Base-by-base conservation (phyloP, 108 stramenopile genomes). In the Stephanodiscus triporus region DNA sequence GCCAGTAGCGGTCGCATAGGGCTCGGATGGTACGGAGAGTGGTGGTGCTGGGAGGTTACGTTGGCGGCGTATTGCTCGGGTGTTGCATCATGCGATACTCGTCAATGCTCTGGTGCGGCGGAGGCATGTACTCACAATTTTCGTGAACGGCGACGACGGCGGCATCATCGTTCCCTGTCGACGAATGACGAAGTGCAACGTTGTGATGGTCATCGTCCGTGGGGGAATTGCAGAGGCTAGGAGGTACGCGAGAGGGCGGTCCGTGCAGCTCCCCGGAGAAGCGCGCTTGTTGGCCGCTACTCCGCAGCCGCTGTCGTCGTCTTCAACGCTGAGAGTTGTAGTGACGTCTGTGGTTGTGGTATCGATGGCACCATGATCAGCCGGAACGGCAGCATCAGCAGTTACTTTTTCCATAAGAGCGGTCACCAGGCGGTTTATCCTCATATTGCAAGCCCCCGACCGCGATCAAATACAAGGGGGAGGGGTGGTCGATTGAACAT, bases 211-310 rank as follows among this genome's bases (percentile, higher is more conserved):
- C 4, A 5, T 34, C 34, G 34, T 59, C 58, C 14, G 58, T 14
- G 58, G 58, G 58, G 30, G 58, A 59, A 59, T 36, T 30, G 34
- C 58, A 38, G n/a, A 59, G 36, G 16, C 58, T 59, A n/a, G 58
- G 58, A 59, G 14, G 58, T 59, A 14, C 58, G 58, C 16, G 58
- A 59, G 58, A 59, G 9, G 58, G 19, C n/a, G 58, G 36, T 19
- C 8, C 5, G n/a, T 14, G 34, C 32, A 59, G 1, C 36, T 59
- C 16, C 58, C 58, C 9, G 58, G 36, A 37, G 58, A 59, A 16
- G 37, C 34, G 13, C 34, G 58, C 34, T 59, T 59, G 16, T 19
- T 20, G 16, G 2, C 34, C n/a, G 32, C 19, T 16, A 0, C 34
- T 34, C 9, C 14, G n/a, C 29, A 3, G 4, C 27, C 9, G 4